phyloP scores from a whole-genome alignment of 306 rosid genomes.

The Glycine tomentella region DNA sequence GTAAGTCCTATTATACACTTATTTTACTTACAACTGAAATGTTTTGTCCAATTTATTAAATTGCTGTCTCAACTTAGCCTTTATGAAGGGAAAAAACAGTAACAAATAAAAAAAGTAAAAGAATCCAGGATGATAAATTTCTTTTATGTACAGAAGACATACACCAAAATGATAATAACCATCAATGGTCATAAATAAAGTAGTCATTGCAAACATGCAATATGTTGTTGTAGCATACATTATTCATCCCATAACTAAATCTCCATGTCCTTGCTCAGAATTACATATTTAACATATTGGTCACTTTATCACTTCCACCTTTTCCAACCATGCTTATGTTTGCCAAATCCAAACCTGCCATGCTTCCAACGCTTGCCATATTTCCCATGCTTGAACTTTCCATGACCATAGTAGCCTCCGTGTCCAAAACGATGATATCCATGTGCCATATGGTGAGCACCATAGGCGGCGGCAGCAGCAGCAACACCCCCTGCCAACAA shows the following conservation, averaged over 20 bases:
- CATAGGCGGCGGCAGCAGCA: conserved; percentile 56
- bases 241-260: conserved; percentile 33
- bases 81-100: neutral
- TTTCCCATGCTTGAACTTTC: conserved; percentile 82
- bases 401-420: conserved; percentile 59
- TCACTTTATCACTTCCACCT: conserved; percentile 66
- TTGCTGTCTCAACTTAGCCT: neutral
- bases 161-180: neutral
- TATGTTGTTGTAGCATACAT: conserved; percentile 33
- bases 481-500: conserved; percentile 61
- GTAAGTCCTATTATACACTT: conserved; percentile 20
- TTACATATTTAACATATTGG: conserved; percentile 1
- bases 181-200: conserved; percentile 1
- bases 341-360: conserved; percentile 63
- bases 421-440: conserved; percentile 51
- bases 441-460: conserved; percentile 63
- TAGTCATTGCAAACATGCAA: conserved; percentile 26
- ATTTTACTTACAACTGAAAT: neutral
- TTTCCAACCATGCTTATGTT: conserved; percentile 70
- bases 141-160: neutral
- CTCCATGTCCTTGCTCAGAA: conserved; percentile 4
- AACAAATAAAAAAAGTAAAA: conserved; percentile 19
- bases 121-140: neutral
- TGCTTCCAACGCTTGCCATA: conserved; percentile 72
- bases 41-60: too few relatives aligned